A percentile compares a stretch with the other conserved stretches of the same genome.
Evolutionary conservation across 371 early-diverging fungal species (phyloP).

Genomic region (Smittium culicis): DNA sequence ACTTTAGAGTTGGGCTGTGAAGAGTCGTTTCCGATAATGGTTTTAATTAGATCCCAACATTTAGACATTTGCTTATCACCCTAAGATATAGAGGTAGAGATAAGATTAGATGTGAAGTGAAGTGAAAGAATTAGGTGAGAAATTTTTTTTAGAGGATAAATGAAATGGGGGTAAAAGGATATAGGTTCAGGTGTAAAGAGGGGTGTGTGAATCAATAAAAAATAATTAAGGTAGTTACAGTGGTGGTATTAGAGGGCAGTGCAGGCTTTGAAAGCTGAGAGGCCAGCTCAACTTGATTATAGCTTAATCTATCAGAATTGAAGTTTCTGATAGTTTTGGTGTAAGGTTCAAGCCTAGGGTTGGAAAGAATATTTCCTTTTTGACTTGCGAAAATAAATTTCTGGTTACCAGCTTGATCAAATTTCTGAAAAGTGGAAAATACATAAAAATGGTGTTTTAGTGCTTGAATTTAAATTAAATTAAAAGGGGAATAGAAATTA

Average conservation of each 20-base stretch:
- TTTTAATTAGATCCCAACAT: constrained; percentile 5
- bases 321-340: not conserved
- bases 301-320: not conserved
- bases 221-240: not conserved
- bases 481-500: no score
- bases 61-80: constrained; percentile 6
- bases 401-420: not conserved
- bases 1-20: not conserved
- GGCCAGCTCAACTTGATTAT: not conserved
- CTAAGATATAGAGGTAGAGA: no score
- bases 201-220: not conserved
- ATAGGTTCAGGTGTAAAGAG: no score
- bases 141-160: no score
- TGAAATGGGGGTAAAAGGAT: no score
- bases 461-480: no score
- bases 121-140: no score
- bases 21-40: not conserved
- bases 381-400: not conserved
- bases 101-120: no score
- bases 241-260: not conserved
- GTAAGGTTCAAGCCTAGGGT: not conserved
- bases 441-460: no score
- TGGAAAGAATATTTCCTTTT: not conserved
- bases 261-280: not conserved
- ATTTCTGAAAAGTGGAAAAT: no score